These are phyloP conservation scores for Cyberlindnera amylophila DNA, from an alignment of 805 yeast genomes.

Conservation along the genomic window DNA sequence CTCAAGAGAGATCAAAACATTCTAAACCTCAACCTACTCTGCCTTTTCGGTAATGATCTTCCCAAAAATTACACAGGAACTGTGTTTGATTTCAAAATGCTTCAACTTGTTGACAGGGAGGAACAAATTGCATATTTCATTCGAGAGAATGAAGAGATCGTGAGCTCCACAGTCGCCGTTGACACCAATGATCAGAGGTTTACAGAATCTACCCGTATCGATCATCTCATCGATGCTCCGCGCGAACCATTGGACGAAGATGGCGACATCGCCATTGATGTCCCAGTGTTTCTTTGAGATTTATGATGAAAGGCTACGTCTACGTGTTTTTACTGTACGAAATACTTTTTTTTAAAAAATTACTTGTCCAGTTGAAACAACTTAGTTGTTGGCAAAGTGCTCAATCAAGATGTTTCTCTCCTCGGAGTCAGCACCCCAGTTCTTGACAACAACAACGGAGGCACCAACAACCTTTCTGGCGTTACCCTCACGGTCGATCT, in stretches of 20 bases:
- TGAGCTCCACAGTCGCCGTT: too few relatives aligned
- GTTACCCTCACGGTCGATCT: slow-evolving; percentile 99
- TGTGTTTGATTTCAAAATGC: slow-evolving; percentile 35
- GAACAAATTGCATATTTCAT: slow-evolving; percentile 8
- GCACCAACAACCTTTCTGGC: slow-evolving; percentile 99
- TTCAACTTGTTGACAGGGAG: slow-evolving; percentile 25
- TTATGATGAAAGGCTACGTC: neutral
- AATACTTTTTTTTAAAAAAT: neutral
- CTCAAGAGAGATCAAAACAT: slow-evolving; percentile 48
- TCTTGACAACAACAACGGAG: slow-evolving; percentile 98
- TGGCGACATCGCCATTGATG: slow-evolving; percentile 21
- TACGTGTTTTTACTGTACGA: neutral
- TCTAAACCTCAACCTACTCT: slow-evolving; percentile 43
- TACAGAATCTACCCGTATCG: too few relatives aligned
- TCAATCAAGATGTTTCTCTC: slow-evolving; percentile 95
- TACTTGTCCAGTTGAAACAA: slow-evolving; percentile 30
- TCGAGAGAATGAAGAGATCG: slow-evolving; percentile 4
- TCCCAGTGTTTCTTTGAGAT: slow-evolving; percentile 23
- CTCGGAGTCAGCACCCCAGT: slow-evolving; percentile 99
- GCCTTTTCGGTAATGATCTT: slow-evolving; percentile 28
- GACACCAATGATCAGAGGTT: too few relatives aligned
- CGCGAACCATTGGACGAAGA: neutral
- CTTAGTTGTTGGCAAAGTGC: slow-evolving; percentile 90
- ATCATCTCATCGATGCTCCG: neutral
- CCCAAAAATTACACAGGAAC: slow-evolving; percentile 39